Evolutionary conservation across 179 eudicot species (phyloP).

Genomic region (Kewa caespitosa): DNA sequence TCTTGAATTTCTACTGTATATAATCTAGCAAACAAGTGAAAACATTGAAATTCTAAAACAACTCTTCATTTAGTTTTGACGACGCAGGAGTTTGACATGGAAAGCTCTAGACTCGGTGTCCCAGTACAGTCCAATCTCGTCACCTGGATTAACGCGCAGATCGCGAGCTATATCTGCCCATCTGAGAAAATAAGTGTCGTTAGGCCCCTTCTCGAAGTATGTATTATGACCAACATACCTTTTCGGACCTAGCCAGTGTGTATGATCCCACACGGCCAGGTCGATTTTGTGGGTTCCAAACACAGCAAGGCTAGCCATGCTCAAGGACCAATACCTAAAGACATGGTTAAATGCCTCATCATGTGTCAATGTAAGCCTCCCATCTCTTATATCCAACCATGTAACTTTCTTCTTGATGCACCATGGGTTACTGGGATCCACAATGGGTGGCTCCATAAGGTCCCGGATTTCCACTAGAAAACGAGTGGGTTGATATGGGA

Average conservation of each 20-base stretch:
- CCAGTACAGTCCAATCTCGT: constrained; percentile 16
- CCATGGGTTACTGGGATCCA: constrained; percentile 16
- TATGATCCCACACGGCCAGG: constrained; percentile 16
- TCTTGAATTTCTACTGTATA: too few relatives aligned
- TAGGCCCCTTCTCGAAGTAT: constrained; percentile 19
- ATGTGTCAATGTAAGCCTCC: constrained; percentile 18
- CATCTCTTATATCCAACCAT: constrained; percentile 7
- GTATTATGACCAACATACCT: neutral
- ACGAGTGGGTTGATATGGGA: constrained; percentile 6
- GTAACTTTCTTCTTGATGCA: constrained; percentile 11
- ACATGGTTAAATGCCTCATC: constrained; percentile 19
- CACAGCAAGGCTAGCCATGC: neutral
- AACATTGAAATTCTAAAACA: neutral
- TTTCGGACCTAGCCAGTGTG: neutral
- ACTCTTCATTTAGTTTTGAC: neutral
- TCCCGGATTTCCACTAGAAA: constrained; percentile 21
- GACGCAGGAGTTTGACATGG: constrained; percentile 1
- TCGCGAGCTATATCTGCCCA: constrained; percentile 6
- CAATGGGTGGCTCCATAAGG: neutral
- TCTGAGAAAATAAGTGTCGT: constrained; percentile 18
- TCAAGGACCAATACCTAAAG: constrained; percentile 19
- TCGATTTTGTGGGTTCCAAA: neutral
- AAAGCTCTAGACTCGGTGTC: neutral
- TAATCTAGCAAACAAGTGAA: neutral
- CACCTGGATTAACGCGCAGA: neutral